Evolutionary conservation across 2,329 filamentous ascomycete species (phyloP), one percentile per base, ranked within the genome.

Genomic region (Coniochaeta hoffmannii): DNA sequence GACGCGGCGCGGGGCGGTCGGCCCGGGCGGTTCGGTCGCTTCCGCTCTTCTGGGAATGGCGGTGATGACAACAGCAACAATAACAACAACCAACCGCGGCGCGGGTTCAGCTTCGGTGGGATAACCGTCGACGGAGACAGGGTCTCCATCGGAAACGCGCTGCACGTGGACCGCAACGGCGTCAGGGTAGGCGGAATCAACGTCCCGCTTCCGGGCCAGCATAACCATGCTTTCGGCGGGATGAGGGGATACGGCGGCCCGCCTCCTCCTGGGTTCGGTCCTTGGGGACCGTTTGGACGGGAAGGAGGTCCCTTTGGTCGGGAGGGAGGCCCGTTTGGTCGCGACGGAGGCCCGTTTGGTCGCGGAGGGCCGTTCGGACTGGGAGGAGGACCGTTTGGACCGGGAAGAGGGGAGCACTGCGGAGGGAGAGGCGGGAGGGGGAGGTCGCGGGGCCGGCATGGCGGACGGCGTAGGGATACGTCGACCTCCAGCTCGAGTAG

Each of bases 131-230:
- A 75, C 35, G 66, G 68, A n/a, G 71, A 77, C 31, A 67, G 72
- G 15, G 65, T 79, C 26, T 69, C 71, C 4, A 71, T 73, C 56
- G 77, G 74, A 5, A 68, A 73, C 35, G 66, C 59, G 2, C 69
- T 80, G 53, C 70, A 75, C 41, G 74, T 72, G 4, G 74, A 78
- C 59, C 64, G 67, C 53, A 71, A 72, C 55, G 73, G 78, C 11
- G 61, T 82, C 55, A 70, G 75, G 19, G 72, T 81, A 56, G 74
- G 76, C 24, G 70, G 68, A 8, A 31, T 51, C 15, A 22, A 51
- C 41, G 24, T 46, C 22, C 31, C 31, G 2, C 2, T 19, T 19
- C 22, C 22, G 3, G 49, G 49, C 4, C 49, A 26, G 30, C 28
- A 11, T 15, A 34, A 34, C 49, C 49, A 34, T 28, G 19, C 10